Conservation (phyloP, 2,329 filamentous ascomycete genomes). For the Aspergillus tanneri region DNA sequence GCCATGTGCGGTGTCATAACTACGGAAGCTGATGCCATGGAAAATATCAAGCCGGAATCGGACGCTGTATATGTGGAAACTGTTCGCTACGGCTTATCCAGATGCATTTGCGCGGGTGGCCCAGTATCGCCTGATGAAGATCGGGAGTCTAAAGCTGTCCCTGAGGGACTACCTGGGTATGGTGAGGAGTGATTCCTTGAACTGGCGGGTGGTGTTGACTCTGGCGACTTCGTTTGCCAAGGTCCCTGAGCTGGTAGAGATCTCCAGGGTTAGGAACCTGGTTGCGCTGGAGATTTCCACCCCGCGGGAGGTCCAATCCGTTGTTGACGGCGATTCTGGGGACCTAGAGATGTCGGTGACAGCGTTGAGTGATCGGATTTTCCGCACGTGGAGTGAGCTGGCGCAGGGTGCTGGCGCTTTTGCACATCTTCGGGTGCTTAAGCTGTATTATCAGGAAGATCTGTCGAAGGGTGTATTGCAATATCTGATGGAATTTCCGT, state of each 20-base stretch:
- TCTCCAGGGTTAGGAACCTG: constrained; percentile 42
- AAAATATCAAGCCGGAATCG: constrained; percentile 13
- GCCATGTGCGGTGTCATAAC: neutral
- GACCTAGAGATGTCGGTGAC: constrained; percentile 17
- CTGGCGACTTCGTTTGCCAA: constrained; percentile 33
- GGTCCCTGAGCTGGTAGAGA: constrained; percentile 38
- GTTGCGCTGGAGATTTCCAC: constrained; percentile 39
- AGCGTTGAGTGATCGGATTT: constrained; percentile 39
- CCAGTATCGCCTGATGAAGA: constrained; percentile 33
- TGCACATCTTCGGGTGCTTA: constrained; percentile 38
- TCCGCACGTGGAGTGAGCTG: constrained; percentile 45
- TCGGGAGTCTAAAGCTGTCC: constrained; percentile 29
- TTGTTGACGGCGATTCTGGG: constrained; percentile 3
- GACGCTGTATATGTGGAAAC: constrained; percentile 46
- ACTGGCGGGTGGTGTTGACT: constrained; percentile 39
- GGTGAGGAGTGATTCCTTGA: constrained; percentile 30
- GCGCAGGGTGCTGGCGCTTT: constrained; percentile 33
- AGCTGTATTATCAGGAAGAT: constrained; percentile 34
- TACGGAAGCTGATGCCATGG: neutral
- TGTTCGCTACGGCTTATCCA: constrained; percentile 41
- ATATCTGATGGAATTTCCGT: constrained; percentile 37
- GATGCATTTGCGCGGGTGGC: constrained; percentile 31
- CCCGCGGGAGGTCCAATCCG: constrained; percentile 16
- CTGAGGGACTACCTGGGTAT: constrained; percentile 38
- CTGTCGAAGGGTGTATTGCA: constrained; percentile 34